Conservation (phyloP, 2,329 filamentous ascomycete genomes). For the Aspergillus glaucus region DNA sequence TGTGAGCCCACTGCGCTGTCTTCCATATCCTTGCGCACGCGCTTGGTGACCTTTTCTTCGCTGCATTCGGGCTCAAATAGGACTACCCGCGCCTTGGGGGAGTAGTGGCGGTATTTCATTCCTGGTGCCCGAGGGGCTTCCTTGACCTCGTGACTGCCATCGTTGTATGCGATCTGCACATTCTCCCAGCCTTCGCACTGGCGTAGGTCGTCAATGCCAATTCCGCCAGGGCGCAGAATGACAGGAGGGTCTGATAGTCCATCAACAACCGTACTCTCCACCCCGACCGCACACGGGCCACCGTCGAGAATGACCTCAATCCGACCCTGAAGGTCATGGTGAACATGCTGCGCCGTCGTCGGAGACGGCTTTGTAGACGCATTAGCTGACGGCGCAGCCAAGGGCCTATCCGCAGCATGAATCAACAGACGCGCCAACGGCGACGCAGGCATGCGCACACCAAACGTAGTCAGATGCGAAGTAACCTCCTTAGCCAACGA, state of each 20-base stretch:
- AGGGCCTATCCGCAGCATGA: slow-evolving; percentile 64
- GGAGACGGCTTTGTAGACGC: slow-evolving; percentile 89
- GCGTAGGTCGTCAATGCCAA: slow-evolving; percentile 74
- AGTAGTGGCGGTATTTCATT: slow-evolving; percentile 99
- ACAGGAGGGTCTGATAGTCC: slow-evolving; percentile 74
- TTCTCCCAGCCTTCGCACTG: slow-evolving; percentile 72
- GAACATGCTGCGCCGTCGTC: slow-evolving; percentile 82
- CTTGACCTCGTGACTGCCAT: slow-evolving; percentile 61
- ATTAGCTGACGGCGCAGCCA: slow-evolving; percentile 91
- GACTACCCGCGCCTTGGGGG: slow-evolving; percentile 77
- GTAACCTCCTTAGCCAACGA: slow-evolving; percentile 86
- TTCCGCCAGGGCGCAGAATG: slow-evolving; percentile 77
- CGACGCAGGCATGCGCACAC: slow-evolving; percentile 80
- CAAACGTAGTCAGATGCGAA: slow-evolving; percentile 76
- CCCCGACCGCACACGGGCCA: slow-evolving; percentile 76
- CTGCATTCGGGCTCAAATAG: slow-evolving; percentile 61
- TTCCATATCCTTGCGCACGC: slow-evolving; percentile 28
- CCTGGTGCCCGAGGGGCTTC: slow-evolving; percentile 74
- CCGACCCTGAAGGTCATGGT: slow-evolving; percentile 72
- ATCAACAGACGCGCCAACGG: slow-evolving; percentile 85
- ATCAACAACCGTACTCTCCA: slow-evolving; percentile 96
- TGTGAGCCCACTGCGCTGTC: slow-evolving; percentile 23
- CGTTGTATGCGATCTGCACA: slow-evolving; percentile 71
- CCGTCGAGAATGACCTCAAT: slow-evolving; percentile 88
- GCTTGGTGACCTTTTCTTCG: slow-evolving; percentile 20